Evolutionary conservation across 805 yeast species (phyloP).

Genomic region (Suhomyces canberraensis): DNA sequence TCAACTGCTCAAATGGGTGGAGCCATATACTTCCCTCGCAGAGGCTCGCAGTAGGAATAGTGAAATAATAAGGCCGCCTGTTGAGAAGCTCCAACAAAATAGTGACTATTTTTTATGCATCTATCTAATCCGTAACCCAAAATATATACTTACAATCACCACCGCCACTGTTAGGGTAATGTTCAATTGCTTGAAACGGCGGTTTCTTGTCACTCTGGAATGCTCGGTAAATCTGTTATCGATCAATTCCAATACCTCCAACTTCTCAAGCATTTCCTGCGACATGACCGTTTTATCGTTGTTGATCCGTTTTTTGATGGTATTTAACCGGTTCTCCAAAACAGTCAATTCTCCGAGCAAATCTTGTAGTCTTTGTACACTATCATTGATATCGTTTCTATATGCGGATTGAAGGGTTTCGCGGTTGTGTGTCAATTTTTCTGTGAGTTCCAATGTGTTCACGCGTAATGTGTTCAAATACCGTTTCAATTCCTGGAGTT

Average conservation of each 20-base stretch:
- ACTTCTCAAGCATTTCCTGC: constrained; percentile 23
- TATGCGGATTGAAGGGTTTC: constrained; percentile 18
- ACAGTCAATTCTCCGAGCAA: constrained; percentile 22
- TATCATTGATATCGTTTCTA: constrained; percentile 24
- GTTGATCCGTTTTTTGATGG: constrained; percentile 21
- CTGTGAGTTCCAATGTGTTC: constrained; percentile 17
- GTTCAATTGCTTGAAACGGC: constrained; percentile 29
- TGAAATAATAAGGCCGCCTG: too few species aligned
- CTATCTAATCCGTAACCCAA: constrained; percentile 6
- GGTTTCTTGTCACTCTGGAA: constrained; percentile 20
- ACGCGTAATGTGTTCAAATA: constrained; percentile 18
- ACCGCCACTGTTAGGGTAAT: constrained; percentile 16
- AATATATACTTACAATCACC: constrained; percentile 15
- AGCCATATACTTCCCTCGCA: too few species aligned
- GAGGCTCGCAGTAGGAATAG: too few species aligned
- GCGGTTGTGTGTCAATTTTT: constrained; percentile 16
- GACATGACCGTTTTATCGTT: constrained; percentile 24
- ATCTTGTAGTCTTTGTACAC: constrained; percentile 25
- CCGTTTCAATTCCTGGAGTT: constrained; percentile 15
- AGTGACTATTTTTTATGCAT: too few species aligned
- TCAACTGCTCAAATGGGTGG: too few species aligned
- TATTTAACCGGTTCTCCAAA: constrained; percentile 25
- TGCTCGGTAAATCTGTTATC: constrained; percentile 26
- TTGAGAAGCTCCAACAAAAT: too few species aligned
- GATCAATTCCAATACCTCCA: constrained; percentile 31